Conservation (phyloP, 768 basidiomycete genomes). For the Macrolepiota dolichaula region DNA sequence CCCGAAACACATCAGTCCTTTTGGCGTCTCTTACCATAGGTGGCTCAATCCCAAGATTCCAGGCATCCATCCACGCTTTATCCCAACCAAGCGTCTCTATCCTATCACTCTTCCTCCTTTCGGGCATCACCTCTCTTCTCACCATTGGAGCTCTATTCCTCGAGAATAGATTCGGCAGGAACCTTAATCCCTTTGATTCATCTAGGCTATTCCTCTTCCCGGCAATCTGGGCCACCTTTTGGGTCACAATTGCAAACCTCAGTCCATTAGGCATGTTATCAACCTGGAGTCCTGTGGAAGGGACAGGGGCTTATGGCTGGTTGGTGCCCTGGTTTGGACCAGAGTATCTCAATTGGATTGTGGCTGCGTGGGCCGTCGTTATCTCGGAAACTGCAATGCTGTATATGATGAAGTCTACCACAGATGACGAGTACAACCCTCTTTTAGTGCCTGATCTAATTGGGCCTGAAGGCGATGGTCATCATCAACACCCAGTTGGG, state of each 20-base stretch:
- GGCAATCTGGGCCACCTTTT: constrained; percentile 61
- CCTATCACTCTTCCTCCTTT: constrained; percentile 38
- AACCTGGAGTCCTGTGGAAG: constrained; percentile 64
- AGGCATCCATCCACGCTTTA: constrained; percentile 49
- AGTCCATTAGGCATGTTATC: constrained; percentile 72
- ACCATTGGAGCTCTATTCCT: constrained; percentile 37
- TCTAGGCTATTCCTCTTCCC: constrained; percentile 60
- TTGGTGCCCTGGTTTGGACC: constrained; percentile 55
- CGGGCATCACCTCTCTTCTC: constrained; percentile 39
- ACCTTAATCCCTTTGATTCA: constrained; percentile 30
- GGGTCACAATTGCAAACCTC: constrained; percentile 48
- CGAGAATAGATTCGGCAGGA: constrained; percentile 31
- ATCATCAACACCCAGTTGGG: background rate
- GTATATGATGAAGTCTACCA: constrained; percentile 45
- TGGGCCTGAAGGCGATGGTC: background rate
- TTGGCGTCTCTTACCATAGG: constrained; percentile 36
- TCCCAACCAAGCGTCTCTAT: constrained; percentile 51
- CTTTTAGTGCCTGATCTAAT: background rate
- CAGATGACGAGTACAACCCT: constrained; percentile 16
- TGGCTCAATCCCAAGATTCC: constrained; percentile 36
- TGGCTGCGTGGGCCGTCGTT: constrained; percentile 74
- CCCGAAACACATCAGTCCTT: constrained; percentile 26
- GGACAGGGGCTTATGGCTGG: constrained; percentile 60
- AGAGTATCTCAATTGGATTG: constrained; percentile 65
- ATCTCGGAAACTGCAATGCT: constrained; percentile 53